Base-by-base conservation (phyloP, 768 basidiomycete genomes). In the Pulveroboletus sp. region DNA sequence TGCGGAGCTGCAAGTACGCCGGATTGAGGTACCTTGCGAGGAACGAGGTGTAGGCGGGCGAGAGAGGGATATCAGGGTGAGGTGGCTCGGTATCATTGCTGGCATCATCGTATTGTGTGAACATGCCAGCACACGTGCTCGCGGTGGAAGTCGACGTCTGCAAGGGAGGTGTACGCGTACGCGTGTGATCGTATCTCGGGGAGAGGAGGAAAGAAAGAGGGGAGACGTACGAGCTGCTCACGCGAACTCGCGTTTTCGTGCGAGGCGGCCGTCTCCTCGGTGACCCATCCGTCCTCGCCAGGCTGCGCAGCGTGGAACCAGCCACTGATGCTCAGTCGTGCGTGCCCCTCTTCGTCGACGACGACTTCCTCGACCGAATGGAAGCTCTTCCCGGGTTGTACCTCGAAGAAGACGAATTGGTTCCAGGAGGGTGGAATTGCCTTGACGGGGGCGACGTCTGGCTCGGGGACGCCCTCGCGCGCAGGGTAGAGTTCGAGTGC, bases 231-330 rank as follows among this genome's bases (percentile, higher is more conserved):
- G 32, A 98, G 85, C 67, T 97, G 95, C 64, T 94, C 89, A 48
- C 94, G 78, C 5, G 93, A 94, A 69, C 91, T 93, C 68, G 88
- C 84, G 67, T 85, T 92, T 69, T 89, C 86, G 30, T 76, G 57
- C 44, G 78, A 74, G 27, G 63, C 61, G n/a, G n/a, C n/a, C 14
- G 61, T 63, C 11, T 69, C 52, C 39, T 84, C 82, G 0, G 75
- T 70, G 41, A n/a, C n/a, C n/a, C n/a, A n/a, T n/a, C n/a, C n/a
- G n/a, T n/a, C n/a, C n/a, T n/a, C n/a, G n/a, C n/a, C n/a, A n/a
- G n/a, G n/a, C n/a, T 95, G 83, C 0, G 92, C 86, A 21, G 85
- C 83, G 64, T 98, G 95, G 72, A 97, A 98, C 95, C 95, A 98
- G 7, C 95, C 95, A 58, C 89, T 93, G 59, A 97, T 89, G 56